phyloP scores from a whole-genome alignment of 345 rosid species.

The Lagerstroemia speciosa region DNA sequence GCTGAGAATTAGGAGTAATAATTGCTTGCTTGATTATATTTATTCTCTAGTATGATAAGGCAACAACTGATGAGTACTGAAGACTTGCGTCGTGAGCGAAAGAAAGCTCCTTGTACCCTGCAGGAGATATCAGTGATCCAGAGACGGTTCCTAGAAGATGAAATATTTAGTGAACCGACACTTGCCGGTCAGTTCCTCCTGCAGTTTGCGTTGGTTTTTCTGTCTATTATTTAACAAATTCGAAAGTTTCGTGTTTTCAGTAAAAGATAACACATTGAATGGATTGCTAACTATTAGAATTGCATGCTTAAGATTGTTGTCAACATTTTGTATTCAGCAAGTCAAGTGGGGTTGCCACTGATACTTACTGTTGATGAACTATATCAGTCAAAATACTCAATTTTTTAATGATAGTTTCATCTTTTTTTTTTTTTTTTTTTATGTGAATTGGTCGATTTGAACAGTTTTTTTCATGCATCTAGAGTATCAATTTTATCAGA shows the following conservation, averaged over 20 bases:
- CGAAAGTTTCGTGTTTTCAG: not conserved
- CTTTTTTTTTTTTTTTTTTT: not conserved
- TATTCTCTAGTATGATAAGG: conserved; percentile 62
- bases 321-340: not conserved
- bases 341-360: not conserved
- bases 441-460: no score
- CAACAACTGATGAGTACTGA: conserved; percentile 80
- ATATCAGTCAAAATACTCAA: not conserved
- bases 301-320: not conserved
- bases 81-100: conserved; percentile 84
- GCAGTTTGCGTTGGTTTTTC: conserved; percentile 17
- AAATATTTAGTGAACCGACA: conserved; percentile 51
- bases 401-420: no score
- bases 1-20: not conserved
- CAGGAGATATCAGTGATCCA: conserved; percentile 77
- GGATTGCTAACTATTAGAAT: not conserved
- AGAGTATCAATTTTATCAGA: not conserved
- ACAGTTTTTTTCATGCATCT: not conserved
- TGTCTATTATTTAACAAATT: not conserved
- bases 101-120: conserved; percentile 97
- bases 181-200: conserved; percentile 58
- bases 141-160: conserved; percentile 71
- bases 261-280: not conserved
- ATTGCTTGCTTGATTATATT: conserved; percentile 5
- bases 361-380: not conserved